phyloP scores from a whole-genome alignment of 1,284 basidiomycete genomes.

The Cutaneotrichosporon sp. region DNA sequence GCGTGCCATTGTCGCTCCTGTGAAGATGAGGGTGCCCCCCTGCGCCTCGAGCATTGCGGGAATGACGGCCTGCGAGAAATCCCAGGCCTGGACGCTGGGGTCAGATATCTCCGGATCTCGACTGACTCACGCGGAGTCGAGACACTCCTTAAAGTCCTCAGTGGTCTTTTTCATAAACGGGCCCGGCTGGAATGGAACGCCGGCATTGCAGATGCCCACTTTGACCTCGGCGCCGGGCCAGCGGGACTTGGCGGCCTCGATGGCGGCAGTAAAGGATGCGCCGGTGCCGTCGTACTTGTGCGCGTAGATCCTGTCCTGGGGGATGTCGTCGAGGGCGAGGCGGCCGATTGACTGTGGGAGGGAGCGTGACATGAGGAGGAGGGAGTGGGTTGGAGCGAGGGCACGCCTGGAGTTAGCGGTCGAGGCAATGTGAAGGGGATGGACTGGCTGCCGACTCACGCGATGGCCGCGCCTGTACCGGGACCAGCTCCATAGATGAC shows the following conservation, averaged over 20 bases:
- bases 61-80: constrained; percentile 36
- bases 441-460: constrained; percentile 7
- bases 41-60: constrained; percentile 28
- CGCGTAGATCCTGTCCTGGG: constrained; percentile 26
- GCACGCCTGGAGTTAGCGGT: constrained; percentile 21
- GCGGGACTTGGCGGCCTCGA: constrained; percentile 27
- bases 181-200: constrained; percentile 27
- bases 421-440: no score
- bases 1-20: constrained; percentile 42
- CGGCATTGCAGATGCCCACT: constrained; percentile 42
- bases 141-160: constrained; percentile 26
- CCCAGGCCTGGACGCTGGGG: constrained; percentile 21
- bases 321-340: constrained; percentile 26
- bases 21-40: constrained; percentile 42
- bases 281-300: constrained; percentile 28
- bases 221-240: constrained; percentile 36
- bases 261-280: constrained; percentile 26
- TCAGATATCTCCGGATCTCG: background rate
- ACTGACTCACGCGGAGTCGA: constrained; percentile 31
- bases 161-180: constrained; percentile 33
- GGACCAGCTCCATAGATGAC: constrained; percentile 43
- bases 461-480: constrained; percentile 35
- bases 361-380: constrained; percentile 44
- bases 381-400: constrained; percentile 36
- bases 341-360: constrained; percentile 32